These are phyloP conservation scores for Herpotrichia juniperi DNA, from an alignment of 2,329 filamentous ascomycete species.

Conservation along the genomic window DNA sequence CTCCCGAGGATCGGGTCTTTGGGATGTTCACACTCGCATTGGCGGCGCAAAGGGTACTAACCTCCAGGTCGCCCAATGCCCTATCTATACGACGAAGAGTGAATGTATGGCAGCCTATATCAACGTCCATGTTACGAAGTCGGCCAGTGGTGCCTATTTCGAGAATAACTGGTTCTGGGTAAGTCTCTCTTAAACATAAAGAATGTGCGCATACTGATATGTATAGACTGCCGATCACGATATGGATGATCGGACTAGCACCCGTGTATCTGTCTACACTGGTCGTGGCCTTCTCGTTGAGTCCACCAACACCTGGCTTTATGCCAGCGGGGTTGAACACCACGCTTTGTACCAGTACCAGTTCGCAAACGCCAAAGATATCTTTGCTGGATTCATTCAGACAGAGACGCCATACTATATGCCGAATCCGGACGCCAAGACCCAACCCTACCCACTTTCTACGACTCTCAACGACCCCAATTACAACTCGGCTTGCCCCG, in stretches of 20 bases:
- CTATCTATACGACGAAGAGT: constrained; percentile 67
- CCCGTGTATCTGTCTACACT: constrained; percentile 82
- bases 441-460: constrained; percentile 62
- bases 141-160: constrained; percentile 70
- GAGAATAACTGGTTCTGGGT: constrained; percentile 92
- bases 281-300: constrained; percentile 84
- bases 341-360: constrained; percentile 80
- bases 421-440: constrained; percentile 74
- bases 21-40: constrained; percentile 88
- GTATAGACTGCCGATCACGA: constrained; percentile 79
- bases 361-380: constrained; percentile 74
- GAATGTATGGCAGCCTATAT: constrained; percentile 75
- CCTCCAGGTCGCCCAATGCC: constrained; percentile 78
- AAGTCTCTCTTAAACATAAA: constrained; percentile 3
- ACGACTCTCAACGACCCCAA: constrained; percentile 69
- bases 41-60: constrained; percentile 80
- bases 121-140: constrained; percentile 56
- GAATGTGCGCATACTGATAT: constrained; percentile 7
- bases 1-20: constrained; percentile 66
- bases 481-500: constrained; percentile 57
- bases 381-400: constrained; percentile 86
- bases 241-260: constrained; percentile 75
- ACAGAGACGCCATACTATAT: constrained; percentile 89
- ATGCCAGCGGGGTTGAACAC: constrained; percentile 72
- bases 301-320: constrained; percentile 55